Percentiles rank a stretch among this genome's conserved stretches.
Conservation (phyloP, 129 eudicot genomes). For the Mikania micrantha region DNA sequence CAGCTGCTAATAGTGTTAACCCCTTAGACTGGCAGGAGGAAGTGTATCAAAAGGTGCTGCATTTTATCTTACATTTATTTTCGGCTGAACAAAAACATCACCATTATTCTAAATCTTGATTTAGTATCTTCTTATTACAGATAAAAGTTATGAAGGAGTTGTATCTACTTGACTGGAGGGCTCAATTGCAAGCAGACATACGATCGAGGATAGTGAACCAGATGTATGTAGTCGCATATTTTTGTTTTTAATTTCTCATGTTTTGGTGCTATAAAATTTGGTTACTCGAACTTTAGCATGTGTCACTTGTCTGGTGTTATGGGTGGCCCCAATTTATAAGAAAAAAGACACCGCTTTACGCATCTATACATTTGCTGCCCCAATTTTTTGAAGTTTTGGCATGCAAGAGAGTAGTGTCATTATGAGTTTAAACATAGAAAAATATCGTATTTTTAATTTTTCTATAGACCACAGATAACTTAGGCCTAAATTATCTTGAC, state of each 20-base stretch:
- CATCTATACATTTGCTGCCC: too few species aligned
- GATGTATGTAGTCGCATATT: too few species aligned
- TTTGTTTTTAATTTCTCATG: too few species aligned
- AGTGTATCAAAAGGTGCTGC: constrained; percentile 80
- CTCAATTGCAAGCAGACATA: neutral
- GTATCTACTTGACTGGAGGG: constrained; percentile 58
- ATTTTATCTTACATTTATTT: neutral
- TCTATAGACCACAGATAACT: too few species aligned
- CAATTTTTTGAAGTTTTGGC: too few species aligned
- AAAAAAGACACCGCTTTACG: too few species aligned
- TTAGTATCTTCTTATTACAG: constrained; percentile 45
- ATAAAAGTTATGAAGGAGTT: constrained; percentile 79
- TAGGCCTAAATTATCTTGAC: neutral
- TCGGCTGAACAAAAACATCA: constrained; percentile 3
- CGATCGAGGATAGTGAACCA: too few species aligned
- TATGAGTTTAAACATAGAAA: too few species aligned
- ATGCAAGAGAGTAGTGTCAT: too few species aligned
- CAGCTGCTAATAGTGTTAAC: constrained; percentile 37
- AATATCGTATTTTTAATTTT: too few species aligned
- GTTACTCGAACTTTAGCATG: neutral
- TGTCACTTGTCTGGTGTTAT: neutral
- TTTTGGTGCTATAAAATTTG: neutral
- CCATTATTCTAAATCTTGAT: neutral
- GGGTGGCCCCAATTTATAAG: too few species aligned
- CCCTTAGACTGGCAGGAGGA: constrained; percentile 90